phyloP scores from a whole-genome alignment of 768 basidiomycete species.

The Boletus sensibilis region DNA sequence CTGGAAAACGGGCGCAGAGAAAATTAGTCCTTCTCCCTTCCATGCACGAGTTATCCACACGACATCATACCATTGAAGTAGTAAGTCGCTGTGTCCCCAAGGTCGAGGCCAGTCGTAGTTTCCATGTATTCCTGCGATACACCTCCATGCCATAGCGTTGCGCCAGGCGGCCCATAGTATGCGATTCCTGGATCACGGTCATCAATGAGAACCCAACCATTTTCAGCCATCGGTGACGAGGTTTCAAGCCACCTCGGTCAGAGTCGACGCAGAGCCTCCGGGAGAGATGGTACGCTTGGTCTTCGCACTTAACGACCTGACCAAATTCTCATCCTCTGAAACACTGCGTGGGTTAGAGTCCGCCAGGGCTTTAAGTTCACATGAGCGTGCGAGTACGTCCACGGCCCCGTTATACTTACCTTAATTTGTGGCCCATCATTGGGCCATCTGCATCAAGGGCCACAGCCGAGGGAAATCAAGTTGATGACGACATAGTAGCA shows the following conservation, averaged over 20 bases:
- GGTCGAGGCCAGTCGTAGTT: constrained; percentile 1
- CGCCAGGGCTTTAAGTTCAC: background rate
- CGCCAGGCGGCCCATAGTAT: background rate
- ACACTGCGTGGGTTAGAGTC: too few relatives aligned
- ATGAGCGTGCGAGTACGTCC: background rate
- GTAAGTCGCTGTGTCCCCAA: background rate
- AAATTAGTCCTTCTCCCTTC: background rate
- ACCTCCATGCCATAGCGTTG: background rate
- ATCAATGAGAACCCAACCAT: background rate
- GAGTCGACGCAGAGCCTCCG: background rate
- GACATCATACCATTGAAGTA: constrained; percentile 2
- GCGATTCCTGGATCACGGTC: constrained; percentile 4
- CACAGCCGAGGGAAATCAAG: too few relatives aligned
- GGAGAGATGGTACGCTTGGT: background rate
- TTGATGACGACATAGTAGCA: too few relatives aligned
- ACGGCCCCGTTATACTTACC: too few relatives aligned
- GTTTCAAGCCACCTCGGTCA: background rate
- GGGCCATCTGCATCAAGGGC: too few relatives aligned
- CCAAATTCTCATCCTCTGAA: background rate
- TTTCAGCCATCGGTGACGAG: background rate
- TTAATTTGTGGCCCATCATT: too few relatives aligned
- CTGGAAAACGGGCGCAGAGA: background rate
- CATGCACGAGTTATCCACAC: background rate
- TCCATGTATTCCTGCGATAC: background rate
- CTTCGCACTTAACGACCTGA: background rate